phyloP scores from a whole-genome alignment of 805 yeast species.

The Yarrowia alimentaria region DNA sequence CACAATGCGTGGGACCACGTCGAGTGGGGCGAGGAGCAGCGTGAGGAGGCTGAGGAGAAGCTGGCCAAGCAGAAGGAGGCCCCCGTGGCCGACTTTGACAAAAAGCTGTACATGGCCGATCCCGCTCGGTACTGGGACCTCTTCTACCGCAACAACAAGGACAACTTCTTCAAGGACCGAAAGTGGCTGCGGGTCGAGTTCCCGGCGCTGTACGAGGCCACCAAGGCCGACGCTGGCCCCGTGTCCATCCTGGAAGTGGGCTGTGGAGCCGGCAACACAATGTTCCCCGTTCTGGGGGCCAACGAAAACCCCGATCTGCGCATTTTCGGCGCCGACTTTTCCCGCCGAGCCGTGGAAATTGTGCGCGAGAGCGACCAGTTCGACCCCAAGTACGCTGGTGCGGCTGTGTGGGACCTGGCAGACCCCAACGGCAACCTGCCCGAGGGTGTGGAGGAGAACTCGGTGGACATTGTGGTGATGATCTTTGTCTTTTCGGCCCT shows the following conservation, averaged over 20 bases:
- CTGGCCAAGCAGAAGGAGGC: constrained; percentile 69
- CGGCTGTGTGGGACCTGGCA: constrained; percentile 95
- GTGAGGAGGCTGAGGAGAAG: constrained; percentile 67
- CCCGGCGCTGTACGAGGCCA: constrained; percentile 77
- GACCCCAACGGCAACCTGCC: constrained; percentile 73
- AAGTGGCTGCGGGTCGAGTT: constrained; percentile 96
- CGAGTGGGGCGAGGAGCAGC: constrained; percentile 93
- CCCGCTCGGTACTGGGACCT: constrained; percentile 96
- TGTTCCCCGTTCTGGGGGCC: constrained; percentile 82
- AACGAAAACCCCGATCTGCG: constrained; percentile 75
- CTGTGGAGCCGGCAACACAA: constrained; percentile 97
- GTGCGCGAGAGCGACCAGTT: constrained; percentile 66
- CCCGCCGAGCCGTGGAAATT: constrained; percentile 83
- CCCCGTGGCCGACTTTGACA: constrained; percentile 89
- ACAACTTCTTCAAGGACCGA: constrained; percentile 93
- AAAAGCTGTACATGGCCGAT: constrained; percentile 66
- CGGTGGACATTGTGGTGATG: constrained; percentile 91
- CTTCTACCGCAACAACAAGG: constrained; percentile 84
- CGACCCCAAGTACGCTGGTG: constrained; percentile 61
- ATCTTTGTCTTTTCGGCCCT: constrained; percentile 91
- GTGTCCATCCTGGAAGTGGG: constrained; percentile 85
- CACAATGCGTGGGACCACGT: constrained; percentile 98
- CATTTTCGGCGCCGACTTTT: constrained; percentile 85
- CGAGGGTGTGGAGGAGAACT: constrained; percentile 73
- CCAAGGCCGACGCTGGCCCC: constrained; percentile 68